Conservation (phyloP, 352 stramenopile species). For the Phytopythium helicoides region DNA sequence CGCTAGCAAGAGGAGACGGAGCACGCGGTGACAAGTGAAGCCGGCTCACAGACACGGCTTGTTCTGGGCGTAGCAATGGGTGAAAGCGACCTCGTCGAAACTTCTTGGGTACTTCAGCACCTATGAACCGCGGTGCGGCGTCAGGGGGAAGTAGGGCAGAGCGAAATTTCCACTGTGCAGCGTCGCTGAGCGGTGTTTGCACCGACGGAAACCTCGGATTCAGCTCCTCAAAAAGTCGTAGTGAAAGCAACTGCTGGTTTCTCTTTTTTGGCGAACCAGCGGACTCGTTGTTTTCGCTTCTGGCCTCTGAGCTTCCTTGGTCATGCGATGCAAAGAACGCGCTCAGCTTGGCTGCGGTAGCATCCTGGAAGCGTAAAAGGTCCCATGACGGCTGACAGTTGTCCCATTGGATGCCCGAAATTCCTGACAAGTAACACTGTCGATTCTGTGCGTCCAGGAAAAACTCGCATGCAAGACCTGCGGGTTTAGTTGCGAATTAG, state of each 20-base stretch:
- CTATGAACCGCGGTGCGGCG: conserved; percentile 49
- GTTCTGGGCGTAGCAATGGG: conserved; percentile 37
- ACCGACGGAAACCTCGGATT: conserved; percentile 67
- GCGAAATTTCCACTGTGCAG: conserved; percentile 54
- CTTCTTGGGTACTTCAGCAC: conserved; percentile 47
- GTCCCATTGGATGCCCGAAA: conserved; percentile 51
- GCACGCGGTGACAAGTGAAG: conserved; percentile 33
- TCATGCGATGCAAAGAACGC: conserved; percentile 12
- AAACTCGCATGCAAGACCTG: conserved; percentile 57
- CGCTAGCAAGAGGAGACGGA: conserved; percentile 10
- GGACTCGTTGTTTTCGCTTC: background rate
- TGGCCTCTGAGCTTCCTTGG: background rate
- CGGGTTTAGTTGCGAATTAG: background rate
- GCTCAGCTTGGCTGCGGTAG: conserved; percentile 31
- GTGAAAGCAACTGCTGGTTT: background rate
- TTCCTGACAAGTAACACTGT: conserved; percentile 38
- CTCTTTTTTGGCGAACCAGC: background rate
- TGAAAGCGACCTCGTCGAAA: conserved; percentile 56
- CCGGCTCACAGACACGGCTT: conserved; percentile 49
- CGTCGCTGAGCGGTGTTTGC: conserved; percentile 31
- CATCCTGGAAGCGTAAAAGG: conserved; percentile 27
- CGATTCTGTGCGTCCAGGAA: conserved; percentile 33
- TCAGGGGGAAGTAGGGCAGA: conserved; percentile 43
- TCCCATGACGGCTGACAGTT: conserved; percentile 37
- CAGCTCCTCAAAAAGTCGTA: conserved; percentile 40